These are phyloP conservation scores for Lachnellula suecica DNA, from an alignment of 2,329 filamentous ascomycete genomes.

Conservation along the genomic window DNA sequence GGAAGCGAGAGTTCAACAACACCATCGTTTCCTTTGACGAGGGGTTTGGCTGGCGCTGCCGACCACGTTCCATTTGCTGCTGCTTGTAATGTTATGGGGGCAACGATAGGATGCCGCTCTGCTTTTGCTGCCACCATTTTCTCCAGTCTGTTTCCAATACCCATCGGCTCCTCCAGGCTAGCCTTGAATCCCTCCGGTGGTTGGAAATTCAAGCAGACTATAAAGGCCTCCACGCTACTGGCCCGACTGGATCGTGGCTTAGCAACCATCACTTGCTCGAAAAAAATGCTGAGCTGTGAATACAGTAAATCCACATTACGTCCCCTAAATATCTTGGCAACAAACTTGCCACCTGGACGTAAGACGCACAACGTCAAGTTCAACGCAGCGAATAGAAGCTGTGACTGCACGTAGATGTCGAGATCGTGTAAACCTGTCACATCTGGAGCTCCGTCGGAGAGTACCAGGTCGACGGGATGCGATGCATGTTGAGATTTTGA, in stretches of 20 bases:
- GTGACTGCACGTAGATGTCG: conserved; percentile 96
- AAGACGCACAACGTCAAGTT: conserved; percentile 93
- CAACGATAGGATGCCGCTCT: conserved; percentile 41
- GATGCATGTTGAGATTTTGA: conserved; percentile 54
- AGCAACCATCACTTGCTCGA: conserved; percentile 81
- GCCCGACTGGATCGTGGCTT: conserved; percentile 94
- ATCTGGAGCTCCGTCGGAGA: conserved; percentile 94
- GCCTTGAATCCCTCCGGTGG: conserved; percentile 76
- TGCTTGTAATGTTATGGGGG: conserved; percentile 47
- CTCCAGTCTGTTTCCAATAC: conserved; percentile 56
- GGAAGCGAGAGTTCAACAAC: conserved; percentile 27
- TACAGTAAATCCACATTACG: conserved; percentile 95
- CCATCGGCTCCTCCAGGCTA: conserved; percentile 73
- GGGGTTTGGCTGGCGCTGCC: conserved; percentile 3
- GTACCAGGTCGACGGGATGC: conserved; percentile 85
- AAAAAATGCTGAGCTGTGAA: conserved; percentile 89
- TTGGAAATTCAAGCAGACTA: conserved; percentile 87
- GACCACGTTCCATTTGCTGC: conserved; percentile 43
- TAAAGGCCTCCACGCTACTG: conserved; percentile 94
- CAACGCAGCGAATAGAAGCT: conserved; percentile 89
- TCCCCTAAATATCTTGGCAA: conserved; percentile 95
- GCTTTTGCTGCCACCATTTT: conserved; percentile 46
- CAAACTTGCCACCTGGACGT: conserved; percentile 90
- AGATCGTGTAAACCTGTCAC: conserved; percentile 96
- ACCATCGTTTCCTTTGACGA: conserved; percentile 18